Evolutionary conservation across 2,329 filamentous ascomycete genomes (phyloP), one percentile per base, ranked within the genome.

Genomic region (Neophaeococcomyces mojaviensis): DNA sequence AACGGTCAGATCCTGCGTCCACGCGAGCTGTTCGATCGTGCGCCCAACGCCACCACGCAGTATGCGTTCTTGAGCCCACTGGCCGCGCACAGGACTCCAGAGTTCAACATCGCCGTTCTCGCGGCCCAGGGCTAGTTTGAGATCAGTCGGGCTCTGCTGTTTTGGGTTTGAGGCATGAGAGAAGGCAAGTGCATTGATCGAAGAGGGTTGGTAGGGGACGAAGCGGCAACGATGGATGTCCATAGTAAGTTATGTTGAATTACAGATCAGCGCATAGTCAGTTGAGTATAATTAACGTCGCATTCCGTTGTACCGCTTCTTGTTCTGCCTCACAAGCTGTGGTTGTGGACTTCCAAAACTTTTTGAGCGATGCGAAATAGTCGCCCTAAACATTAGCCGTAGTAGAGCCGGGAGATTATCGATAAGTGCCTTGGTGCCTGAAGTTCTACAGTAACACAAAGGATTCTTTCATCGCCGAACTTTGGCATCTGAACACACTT

Each of bases 161-260:
- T 67, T 68, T 63, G 64, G 69, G 53, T 64, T 69, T 18, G 65
- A 73, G 16, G 84, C 74, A 63, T 95, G 86, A 4, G 92, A 95
- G 66, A 98, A 97, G 55, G 90, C 88, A 62, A 97, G 79, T 53
- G 88, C 84, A 68, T 95, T 97, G 68, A 98, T 96, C 48, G 88
- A 84, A 49, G 88, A 88, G 6, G 88, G 84, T 54, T 88, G 88
- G 68, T 86, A 97, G 33, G 86, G 86, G 57, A 98, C 85, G 69
- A 98, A 98, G 62, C 92, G 87, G 63, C 89, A 94, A 60, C 92
- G 87, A 72, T 98, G 92, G 63, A 98, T 84, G 69, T 97, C 90
- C 90, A 97, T 96, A 50, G 36, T 61, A 49, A 47, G 4, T 12
- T 9, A 3, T 44, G 16, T 15, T 15, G 18, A 13, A 6, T 28